Evolutionary conservation across 805 yeast genomes (phyloP).

Genomic region (Starmerella sp.): DNA sequence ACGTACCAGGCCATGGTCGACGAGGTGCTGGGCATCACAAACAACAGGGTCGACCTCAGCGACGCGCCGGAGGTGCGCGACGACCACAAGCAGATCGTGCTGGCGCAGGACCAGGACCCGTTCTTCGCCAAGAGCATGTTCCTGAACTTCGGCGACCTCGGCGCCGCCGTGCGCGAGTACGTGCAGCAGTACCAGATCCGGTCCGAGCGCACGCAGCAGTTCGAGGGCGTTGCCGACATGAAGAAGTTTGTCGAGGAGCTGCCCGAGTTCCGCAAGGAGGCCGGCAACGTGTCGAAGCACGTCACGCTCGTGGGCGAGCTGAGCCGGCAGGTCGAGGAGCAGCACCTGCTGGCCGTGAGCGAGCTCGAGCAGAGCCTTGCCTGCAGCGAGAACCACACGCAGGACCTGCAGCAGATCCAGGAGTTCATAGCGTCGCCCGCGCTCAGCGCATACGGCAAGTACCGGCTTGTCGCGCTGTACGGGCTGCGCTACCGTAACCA

Average conservation of each 20-base stretch:
- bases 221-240: constrained; percentile 77
- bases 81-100: constrained; percentile 54
- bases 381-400: constrained; percentile 47
- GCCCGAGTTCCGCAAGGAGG: constrained; percentile 84
- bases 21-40: constrained; percentile 71
- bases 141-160: constrained; percentile 87
- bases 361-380: constrained; percentile 83
- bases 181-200: constrained; percentile 72
- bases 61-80: constrained; percentile 43
- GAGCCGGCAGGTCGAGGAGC: constrained; percentile 52
- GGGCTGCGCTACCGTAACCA: constrained; percentile 56
- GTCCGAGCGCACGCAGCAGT: constrained; percentile 60
- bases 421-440: constrained; percentile 37
- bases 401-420: constrained; percentile 47
- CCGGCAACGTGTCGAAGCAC: constrained; percentile 83
- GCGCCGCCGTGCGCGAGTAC: constrained; percentile 73
- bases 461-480: constrained; percentile 64
- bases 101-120: constrained; percentile 57
- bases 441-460: constrained; percentile 45
- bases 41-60: constrained; percentile 66
- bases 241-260: constrained; percentile 81
- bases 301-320: constrained; percentile 82
- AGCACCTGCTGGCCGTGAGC: constrained; percentile 68
- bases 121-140: constrained; percentile 76
- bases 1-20: constrained; percentile 97